Evolutionary conservation across 371 early-diverging fungal genomes (phyloP).

Genomic region (Ordospora pajunii): DNA sequence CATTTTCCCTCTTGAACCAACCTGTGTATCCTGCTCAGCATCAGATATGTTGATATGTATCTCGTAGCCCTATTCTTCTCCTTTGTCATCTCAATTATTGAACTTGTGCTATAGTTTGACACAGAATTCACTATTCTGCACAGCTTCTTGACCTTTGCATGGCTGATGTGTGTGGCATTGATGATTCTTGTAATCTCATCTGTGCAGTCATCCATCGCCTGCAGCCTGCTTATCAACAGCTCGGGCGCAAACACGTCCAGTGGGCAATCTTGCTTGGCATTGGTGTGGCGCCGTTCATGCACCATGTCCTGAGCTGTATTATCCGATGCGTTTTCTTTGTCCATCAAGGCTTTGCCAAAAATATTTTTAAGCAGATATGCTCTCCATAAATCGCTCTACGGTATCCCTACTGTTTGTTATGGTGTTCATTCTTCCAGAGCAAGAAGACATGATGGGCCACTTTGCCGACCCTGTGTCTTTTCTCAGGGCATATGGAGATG

Average conservation of each 20-base stretch:
- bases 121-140: background rate
- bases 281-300: background rate
- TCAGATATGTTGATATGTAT: conserved; percentile 7
- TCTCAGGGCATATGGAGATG: background rate
- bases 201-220: conserved; percentile 5
- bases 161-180: background rate
- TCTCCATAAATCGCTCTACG: background rate
- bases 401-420: background rate
- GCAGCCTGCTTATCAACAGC: background rate
- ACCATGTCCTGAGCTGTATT: too few species aligned
- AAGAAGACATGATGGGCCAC: background rate
- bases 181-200: background rate
- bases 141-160: conserved; percentile 3
- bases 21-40: conserved; percentile 10
- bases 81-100: background rate
- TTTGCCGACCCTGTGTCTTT: conserved; percentile 12
- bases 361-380: background rate
- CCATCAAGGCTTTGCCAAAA: background rate
- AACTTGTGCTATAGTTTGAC: background rate
- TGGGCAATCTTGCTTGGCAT: background rate
- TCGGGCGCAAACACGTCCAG: background rate
- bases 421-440: background rate
- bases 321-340: background rate
- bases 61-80: conserved; percentile 1
- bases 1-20: background rate